Conservation (phyloP, 768 basidiomycete species). For the Cystoderma amianthinum region DNA sequence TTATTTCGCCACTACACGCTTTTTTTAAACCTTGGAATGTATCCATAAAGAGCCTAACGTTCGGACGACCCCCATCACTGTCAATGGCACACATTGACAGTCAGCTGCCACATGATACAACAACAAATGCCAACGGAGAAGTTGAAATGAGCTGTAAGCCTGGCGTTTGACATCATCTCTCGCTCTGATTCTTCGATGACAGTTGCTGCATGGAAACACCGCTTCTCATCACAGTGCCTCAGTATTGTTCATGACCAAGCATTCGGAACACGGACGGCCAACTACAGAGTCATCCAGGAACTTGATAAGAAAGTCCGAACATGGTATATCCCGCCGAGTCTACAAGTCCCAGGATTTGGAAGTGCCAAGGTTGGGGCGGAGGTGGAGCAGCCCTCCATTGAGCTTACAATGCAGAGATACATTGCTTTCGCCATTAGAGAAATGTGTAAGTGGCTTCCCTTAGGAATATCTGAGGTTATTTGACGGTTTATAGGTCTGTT, state of each 20-base stretch:
- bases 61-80: slow-evolving; percentile 65
- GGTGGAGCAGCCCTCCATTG: slow-evolving; percentile 39
- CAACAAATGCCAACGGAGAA: slow-evolving; percentile 39
- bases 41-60: slow-evolving; percentile 52
- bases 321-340: slow-evolving; percentile 58
- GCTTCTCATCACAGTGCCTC: slow-evolving; percentile 54
- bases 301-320: slow-evolving; percentile 60
- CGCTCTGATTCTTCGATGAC: slow-evolving; percentile 4
- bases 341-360: slow-evolving; percentile 59
- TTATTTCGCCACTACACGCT: slow-evolving; percentile 2
- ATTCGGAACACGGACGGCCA: slow-evolving; percentile 55
- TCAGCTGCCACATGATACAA: slow-evolving; percentile 40
- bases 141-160: slow-evolving; percentile 61
- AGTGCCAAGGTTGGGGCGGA: slow-evolving; percentile 35
- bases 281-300: slow-evolving; percentile 54
- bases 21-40: slow-evolving; percentile 5
- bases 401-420: slow-evolving; percentile 64
- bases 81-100: slow-evolving; percentile 49
- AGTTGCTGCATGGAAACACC: slow-evolving; percentile 70
- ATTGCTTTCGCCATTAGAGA: slow-evolving; percentile 62
- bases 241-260: slow-evolving; percentile 61
- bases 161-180: background rate
- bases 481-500: slow-evolving; percentile 39
- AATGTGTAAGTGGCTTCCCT: slow-evolving; percentile 41
- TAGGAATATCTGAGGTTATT: no score